Evolutionary conservation across 352 stramenopile species (phyloP), one percentile per base, ranked within the genome.

Genomic region (Phytophthora pisi): DNA sequence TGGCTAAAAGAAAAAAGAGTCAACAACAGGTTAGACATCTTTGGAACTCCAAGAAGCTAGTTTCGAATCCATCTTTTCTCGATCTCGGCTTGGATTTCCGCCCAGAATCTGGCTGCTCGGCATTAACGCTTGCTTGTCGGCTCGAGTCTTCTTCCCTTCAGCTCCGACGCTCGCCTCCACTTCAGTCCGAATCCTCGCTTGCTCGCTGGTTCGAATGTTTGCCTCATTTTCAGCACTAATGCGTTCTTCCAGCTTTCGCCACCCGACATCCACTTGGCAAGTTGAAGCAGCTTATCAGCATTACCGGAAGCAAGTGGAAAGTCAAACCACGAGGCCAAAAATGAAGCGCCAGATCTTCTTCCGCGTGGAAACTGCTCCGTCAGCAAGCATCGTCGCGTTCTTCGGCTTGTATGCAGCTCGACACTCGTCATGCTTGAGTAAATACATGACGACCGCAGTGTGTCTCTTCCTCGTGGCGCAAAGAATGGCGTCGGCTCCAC

Each of bases 211-310:
- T 23, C 62, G 62, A 28, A 69, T 64, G 2, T 5, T 52, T 6
- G 30, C 50, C 16, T 63, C 62, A 30, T 59, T 47, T 47, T 69
- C 62, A 13, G 47, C 62, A 23, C 54, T 26, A 55, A 69, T 64
- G 23, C 55, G 47, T 8, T 43, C 26, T 55, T 66, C 40, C 40
- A 57, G 28, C 45, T 26, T 50, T 10, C 40, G 40, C 31, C 20
- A 40, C 28, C 9, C 40, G 5, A 34, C 1, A 18, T n/a, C 5
- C 5, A 24, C 4, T 24, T 24, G 16, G 16, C 42, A 23, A 24
- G 1, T 49, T 23, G n/a, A 49, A 49, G n/a, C 28, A 64, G 7
- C 20, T 34, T 20, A 28, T 11, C 23, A 64, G 9, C 18, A 28
- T n/a, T 23, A 51, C 34, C 9, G 31, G 28, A 2, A 68, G 3